Evolutionary conservation across 495 filamentous ascomycete species (phyloP).

Genomic region (Aspergillus homomorphus): DNA sequence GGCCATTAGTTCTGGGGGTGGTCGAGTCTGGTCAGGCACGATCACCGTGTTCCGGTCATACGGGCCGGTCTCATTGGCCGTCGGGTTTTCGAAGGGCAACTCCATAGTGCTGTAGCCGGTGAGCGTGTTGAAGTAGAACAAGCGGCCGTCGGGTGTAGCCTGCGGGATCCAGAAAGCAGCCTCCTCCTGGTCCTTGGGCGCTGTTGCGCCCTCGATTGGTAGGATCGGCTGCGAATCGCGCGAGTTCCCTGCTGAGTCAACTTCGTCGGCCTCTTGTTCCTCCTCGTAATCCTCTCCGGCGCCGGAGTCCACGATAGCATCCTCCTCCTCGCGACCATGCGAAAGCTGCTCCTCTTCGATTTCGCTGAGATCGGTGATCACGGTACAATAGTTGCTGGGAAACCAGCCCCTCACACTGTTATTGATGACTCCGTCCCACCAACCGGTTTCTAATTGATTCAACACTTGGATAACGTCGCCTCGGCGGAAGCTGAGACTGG

Average conservation of each 20-base stretch:
- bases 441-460: constrained; percentile 94
- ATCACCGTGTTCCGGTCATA: constrained; percentile 82
- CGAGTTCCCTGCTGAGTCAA: constrained; percentile 60
- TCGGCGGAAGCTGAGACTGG: constrained; percentile 90
- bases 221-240: constrained; percentile 55
- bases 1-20: constrained; percentile 89
- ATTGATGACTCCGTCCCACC: constrained; percentile 96
- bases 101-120: constrained; percentile 92
- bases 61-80: constrained; percentile 77
- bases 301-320: constrained; percentile 56
- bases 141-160: constrained; percentile 84
- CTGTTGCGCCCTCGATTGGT: constrained; percentile 63
- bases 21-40: constrained; percentile 84
- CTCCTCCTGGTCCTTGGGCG: constrained; percentile 70
- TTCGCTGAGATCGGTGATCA: constrained; percentile 73
- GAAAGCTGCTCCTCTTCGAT: constrained; percentile 32
- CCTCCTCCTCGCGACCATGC: constrained; percentile 39
- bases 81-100: constrained; percentile 86
- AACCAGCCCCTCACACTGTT: constrained; percentile 91
- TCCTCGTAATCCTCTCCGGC: constrained; percentile 67
- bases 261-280: constrained; percentile 63
- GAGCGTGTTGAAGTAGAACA: constrained; percentile 98
- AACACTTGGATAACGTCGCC: constrained; percentile 97
- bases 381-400: constrained; percentile 94
- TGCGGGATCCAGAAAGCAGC: constrained; percentile 98